A percentile compares a stretch with the other conserved stretches of the same genome.
phyloP scores from a whole-genome alignment of 345 rosid species.

The Nasturtium officinale region DNA sequence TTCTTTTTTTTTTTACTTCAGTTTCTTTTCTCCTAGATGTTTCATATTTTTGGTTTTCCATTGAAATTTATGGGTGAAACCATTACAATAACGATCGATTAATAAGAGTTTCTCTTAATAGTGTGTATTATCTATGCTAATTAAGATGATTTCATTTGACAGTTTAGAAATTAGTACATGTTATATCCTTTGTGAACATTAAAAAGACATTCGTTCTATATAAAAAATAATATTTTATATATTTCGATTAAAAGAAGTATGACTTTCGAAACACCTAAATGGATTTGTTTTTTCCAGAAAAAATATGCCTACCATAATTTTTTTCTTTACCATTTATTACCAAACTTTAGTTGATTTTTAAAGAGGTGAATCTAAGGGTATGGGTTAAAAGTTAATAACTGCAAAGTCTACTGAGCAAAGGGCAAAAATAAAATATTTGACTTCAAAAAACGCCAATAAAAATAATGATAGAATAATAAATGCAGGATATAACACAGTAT shows the following conservation, averaged over 20 bases:
- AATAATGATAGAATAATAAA: slow-evolving; percentile 26
- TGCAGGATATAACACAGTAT: slow-evolving; percentile 31
- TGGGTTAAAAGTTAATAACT: slow-evolving; percentile 23
- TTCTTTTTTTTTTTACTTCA: too few relatives aligned
- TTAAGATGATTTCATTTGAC: background rate
- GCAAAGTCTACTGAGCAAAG: slow-evolving; percentile 18
- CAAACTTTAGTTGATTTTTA: background rate
- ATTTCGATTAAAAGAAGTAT: background rate
- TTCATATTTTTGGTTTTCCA: background rate
- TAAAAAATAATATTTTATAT: background rate
- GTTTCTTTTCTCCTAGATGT: background rate
- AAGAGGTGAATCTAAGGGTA: slow-evolving; percentile 12
- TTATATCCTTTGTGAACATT: background rate
- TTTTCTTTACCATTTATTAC: slow-evolving; percentile 19
- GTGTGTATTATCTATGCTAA: background rate
- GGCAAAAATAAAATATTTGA: slow-evolving; percentile 6
- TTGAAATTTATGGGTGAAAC: background rate
- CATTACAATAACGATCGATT: background rate
- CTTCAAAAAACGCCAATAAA: background rate
- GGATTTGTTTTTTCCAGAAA: background rate
- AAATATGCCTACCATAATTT: background rate
- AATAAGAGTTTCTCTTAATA: background rate
- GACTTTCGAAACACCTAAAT: background rate
- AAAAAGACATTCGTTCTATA: background rate
- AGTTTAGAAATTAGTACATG: background rate